Evolutionary conservation across 345 rosid species (phyloP), one percentile per base, ranked within the genome.

Genomic region (Citrus inodora): DNA sequence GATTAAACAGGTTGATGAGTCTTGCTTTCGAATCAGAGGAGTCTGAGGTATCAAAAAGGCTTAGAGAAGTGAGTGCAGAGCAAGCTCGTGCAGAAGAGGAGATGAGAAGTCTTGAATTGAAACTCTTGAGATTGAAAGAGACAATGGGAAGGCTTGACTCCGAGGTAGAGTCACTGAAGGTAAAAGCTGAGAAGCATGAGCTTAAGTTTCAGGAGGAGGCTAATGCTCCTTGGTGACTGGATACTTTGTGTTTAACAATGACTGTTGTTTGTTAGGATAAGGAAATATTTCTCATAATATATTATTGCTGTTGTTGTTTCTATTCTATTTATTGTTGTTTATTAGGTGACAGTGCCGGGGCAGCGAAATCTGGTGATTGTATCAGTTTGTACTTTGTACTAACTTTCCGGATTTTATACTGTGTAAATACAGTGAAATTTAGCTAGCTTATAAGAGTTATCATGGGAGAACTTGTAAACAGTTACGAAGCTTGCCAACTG

Each of bases 171-270:
- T 59, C 66, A 30, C 35, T 79, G 70, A 79, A 71, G 67, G 77
- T 5, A 25, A 75, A 74, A 74, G 82, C 81, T 11, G 82, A 79
- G 63, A 73, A 46, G 61, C 84, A 77, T 58, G 87, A 80, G 19
- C 61, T 46, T 28, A 62, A n/a, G 71, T 83, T 85, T 72, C 81
- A n/a, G 75, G 87, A 80, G 68, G 77, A 76, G 17, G 77, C 81
- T 13, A 69, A 32, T 35, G 81, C 86, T 4, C 86, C 89, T 1
- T 86, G 89, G 91, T 88, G 78, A 77, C 59, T 27, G 6, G 48
- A 75, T n/a, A n/a, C 33, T 51, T 59, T n/a, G 21, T 76, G 13
- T 46, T 62, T 24, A 74, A 62, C 69, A 2, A 61, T 74, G n/a
- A 5, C 11, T 42, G 42, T 24, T 22, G 13, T 71, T 55, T 56